phyloP scores from a whole-genome alignment of 2,329 filamentous ascomycete genomes.

The Sarocladium oryzae region DNA sequence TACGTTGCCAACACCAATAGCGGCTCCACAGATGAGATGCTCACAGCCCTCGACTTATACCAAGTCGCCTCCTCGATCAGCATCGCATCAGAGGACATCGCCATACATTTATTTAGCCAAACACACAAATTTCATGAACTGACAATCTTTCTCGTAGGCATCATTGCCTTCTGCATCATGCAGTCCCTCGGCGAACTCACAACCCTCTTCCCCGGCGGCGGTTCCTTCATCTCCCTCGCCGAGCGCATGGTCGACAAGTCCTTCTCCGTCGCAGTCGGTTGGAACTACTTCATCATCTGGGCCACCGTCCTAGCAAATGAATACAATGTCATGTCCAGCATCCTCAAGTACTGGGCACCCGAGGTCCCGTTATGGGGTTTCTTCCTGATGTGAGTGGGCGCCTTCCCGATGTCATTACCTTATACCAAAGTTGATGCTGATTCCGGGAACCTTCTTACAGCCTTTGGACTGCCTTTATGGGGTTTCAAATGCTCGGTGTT shows the following conservation, averaged over 20 bases:
- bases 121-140: constrained; percentile 9
- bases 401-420: neutral
- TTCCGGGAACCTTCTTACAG: constrained; percentile 35
- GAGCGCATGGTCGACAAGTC: constrained; percentile 67
- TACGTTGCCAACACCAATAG: neutral
- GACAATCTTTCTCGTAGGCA: constrained; percentile 22
- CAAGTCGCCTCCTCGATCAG: neutral
- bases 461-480: constrained; percentile 66
- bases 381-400: constrained; percentile 36
- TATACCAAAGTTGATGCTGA: neutral
- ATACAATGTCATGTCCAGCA: constrained; percentile 62
- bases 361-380: constrained; percentile 57
- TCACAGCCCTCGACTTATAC: neutral
- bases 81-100: neutral
- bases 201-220: constrained; percentile 64
- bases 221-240: constrained; percentile 64
- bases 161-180: constrained; percentile 63
- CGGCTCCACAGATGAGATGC: neutral
- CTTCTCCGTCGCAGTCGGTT: constrained; percentile 61
- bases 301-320: constrained; percentile 61
- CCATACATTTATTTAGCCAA: neutral
- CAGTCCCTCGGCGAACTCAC: constrained; percentile 70
- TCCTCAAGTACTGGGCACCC: constrained; percentile 60
- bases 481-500: constrained; percentile 65
- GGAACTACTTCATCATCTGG: constrained; percentile 68